Base-by-base conservation (phyloP, 768 basidiomycete species). In the Auricularia heimuer region DNA sequence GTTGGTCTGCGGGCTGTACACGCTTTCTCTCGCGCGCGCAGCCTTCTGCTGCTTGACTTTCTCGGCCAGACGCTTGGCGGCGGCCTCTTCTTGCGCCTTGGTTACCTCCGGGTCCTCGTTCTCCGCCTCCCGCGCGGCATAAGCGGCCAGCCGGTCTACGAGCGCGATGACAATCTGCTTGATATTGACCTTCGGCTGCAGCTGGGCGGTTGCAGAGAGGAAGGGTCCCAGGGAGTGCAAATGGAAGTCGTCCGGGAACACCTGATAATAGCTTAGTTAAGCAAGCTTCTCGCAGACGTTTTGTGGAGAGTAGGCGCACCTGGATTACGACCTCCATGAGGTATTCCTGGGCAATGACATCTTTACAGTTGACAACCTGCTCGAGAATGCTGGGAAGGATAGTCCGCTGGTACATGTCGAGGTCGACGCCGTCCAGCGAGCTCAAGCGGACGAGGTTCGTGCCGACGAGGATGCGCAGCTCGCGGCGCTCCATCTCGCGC, bases 241-340 rank as follows among this genome's bases (percentile, higher is more conserved):
- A 72, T 99, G 97, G 77, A 98, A 98, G 73, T 98, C 96, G 75
- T 98, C 95, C 11, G 96, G 94, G 76, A 98, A 98, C 18, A 99
- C 96, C 92, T 94, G 69, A 21, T 29, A 36, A 29, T 33, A 24
- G 29, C 12, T 0, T 18, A 51, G 18, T 21, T 18, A 21, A 1
- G 18, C 21, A 42, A 14, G 39, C 39, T 7, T 14, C 39, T 51
- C 14, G 47, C 10, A 8, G 3, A 18, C 10, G 7, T 21, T 18
- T 51, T 6, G 7, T 12, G 8, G 11, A 1, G 11, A 51, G 47
- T 10, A 45, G 47, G 21, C 4, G 12, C 65, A 90, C 93, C 82
- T 99, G 97, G 69, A 99, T 99, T 67, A 99, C 94, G 10, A 98
- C 97, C 75, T 99, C 97, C 97, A 98, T 98, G 58, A 98, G 75